A percentile compares a stretch with the other conserved stretches of the same genome.
phyloP scores from a whole-genome alignment of 257 asterid genomes.

The Nicotiana tabacum region DNA sequence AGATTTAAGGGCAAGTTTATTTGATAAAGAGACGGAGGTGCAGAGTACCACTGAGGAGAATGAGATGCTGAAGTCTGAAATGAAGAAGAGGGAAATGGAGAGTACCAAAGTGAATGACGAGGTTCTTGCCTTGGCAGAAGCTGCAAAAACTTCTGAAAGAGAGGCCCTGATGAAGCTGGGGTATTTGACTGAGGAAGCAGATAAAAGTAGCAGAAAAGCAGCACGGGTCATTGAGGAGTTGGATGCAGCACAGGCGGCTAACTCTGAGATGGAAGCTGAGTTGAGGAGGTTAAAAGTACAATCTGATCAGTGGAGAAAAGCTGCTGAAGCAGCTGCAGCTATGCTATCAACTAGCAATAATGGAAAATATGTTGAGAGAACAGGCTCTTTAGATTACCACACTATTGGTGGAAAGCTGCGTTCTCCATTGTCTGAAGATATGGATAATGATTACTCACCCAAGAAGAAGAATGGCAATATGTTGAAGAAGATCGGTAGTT shows the following conservation, averaged over 20 bases:
- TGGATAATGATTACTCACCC: constrained; percentile 50
- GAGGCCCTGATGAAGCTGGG: constrained; percentile 65
- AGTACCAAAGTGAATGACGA: constrained; percentile 33
- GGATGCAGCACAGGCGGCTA: constrained; percentile 62
- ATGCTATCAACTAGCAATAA: constrained; percentile 59
- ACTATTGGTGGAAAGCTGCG: constrained; percentile 63
- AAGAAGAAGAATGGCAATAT: constrained; percentile 77
- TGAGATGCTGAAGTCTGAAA: constrained; percentile 53
- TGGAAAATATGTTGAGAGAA: constrained; percentile 53
- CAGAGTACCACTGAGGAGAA: constrained; percentile 46
- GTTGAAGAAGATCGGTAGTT: constrained; percentile 80
- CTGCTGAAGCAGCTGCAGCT: constrained; percentile 88
- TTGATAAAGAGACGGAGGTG: constrained; percentile 44
- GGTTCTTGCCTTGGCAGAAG: constrained; percentile 40
- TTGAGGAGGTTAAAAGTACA: constrained; percentile 72
- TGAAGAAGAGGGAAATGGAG: constrained; percentile 39
- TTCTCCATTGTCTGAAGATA: constrained; percentile 51
- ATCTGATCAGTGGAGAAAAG: constrained; percentile 95
- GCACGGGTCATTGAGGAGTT: constrained; percentile 49
- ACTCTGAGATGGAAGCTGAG: constrained; percentile 71
- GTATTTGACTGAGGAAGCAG: constrained; percentile 58
- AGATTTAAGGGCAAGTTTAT: constrained; percentile 33
- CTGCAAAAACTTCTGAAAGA: constrained; percentile 47
- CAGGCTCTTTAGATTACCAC: constrained; percentile 54
- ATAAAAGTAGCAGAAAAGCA: constrained; percentile 48